Base-by-base conservation (phyloP, 768 basidiomycete genomes). In the Pleurotus platypus region DNA sequence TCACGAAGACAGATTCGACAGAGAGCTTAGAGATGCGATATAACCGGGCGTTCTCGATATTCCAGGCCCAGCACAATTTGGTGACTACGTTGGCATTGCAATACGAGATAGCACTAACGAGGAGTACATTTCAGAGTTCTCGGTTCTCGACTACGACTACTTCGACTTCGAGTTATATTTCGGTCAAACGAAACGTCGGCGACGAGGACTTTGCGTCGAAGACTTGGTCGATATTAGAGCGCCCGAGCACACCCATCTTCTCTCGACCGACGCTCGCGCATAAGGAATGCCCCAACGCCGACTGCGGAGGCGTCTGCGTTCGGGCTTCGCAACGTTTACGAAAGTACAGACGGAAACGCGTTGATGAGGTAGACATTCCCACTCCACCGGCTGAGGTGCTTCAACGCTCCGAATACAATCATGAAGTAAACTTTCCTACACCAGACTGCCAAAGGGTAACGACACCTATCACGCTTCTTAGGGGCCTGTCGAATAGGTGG, bases 141-240 rank as follows among this genome's bases (percentile, higher is more conserved):
- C 49, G 60, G 9, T 66, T 64, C 39, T 67, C 66, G 3, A 63
- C 61, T 8, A 62, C 64, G 8, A 66, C 66, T 11, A 67, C 64
- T 15, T 66, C 66, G 6, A 66, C 65, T 6, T 66, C 66, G 15
- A 66, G 66, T 46, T 67, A 65, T 45, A 46, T 67, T 18, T 46
- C 62, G 5, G 61, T 65, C 18, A 55, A 60, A 4, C 37, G 37
- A 15, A 60, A 60, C 43, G 59, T 48, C 40, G 46, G 15, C 2
- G 47, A 54, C 35, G 61, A 65, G 20, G 61, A 57, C 13, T 37
- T 43, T 50, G 53, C 24, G 2, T 62, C 58, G 2, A 37, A 45
- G 8, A 50, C 61, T 2, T 67, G 66, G 66, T 63, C 64, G 16
- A 57, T 59, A 13, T 40, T 65, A 6, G 66, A 67, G 22, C 47